These are phyloP conservation scores for Candida insectorum DNA, from an alignment of 805 yeast genomes.

Conservation along the genomic window DNA sequence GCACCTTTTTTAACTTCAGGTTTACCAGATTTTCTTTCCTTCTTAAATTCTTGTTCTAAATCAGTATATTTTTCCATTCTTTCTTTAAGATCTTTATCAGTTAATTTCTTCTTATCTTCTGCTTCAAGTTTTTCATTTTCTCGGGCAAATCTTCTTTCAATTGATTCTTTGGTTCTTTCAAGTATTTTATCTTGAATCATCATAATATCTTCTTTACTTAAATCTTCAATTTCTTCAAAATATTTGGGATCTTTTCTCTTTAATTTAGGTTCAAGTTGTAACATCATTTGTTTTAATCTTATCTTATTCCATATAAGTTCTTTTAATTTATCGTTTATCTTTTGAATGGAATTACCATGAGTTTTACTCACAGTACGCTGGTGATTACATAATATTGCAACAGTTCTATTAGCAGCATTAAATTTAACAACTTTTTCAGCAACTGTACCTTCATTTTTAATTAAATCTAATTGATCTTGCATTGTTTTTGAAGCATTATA, in stretches of 20 bases:
- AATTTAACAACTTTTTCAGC: constrained; percentile 83
- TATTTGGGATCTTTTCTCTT: constrained; percentile 51
- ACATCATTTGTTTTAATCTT: constrained; percentile 66
- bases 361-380: constrained; percentile 87
- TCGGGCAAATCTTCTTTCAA: constrained; percentile 59
- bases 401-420: constrained; percentile 94
- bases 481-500: constrained; percentile 94
- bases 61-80: constrained; percentile 56
- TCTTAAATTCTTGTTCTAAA: constrained; percentile 44
- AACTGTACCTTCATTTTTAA: constrained; percentile 82
- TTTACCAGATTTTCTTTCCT: constrained; percentile 58
- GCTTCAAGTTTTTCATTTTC: constrained; percentile 72
- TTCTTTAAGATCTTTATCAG: constrained; percentile 55
- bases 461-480: constrained; percentile 89
- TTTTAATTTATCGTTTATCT: constrained; percentile 69
- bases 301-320: constrained; percentile 85
- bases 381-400: constrained; percentile 95
- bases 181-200: constrained; percentile 56
- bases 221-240: constrained; percentile 65
- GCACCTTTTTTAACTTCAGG: constrained; percentile 49
- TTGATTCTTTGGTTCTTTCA: constrained; percentile 64
- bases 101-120: constrained; percentile 52
- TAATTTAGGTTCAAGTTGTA: constrained; percentile 56
- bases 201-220: constrained; percentile 62
- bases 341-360: constrained; percentile 78